Evolutionary conservation across 768 basidiomycete species (phyloP).

Genomic region (Lentinula sp.): DNA sequence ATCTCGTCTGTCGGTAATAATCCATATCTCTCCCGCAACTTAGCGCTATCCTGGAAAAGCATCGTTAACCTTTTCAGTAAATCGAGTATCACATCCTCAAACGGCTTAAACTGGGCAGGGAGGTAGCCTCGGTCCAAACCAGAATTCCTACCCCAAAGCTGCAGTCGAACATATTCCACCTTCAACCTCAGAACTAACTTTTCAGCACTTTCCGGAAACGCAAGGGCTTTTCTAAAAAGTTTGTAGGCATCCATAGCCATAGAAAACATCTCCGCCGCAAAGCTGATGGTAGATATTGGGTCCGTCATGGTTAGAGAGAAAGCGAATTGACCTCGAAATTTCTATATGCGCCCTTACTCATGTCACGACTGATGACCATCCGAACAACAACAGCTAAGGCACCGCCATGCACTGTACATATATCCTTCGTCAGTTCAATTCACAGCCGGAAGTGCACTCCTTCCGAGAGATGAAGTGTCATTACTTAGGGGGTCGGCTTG

Average conservation of each 20-base stretch:
- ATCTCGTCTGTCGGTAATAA: background rate
- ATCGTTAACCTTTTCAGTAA: background rate
- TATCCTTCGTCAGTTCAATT: no score
- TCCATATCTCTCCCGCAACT: background rate
- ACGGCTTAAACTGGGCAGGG: background rate
- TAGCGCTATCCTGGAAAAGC: background rate
- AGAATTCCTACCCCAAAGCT: constrained; percentile 10
- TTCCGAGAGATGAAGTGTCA: no score
- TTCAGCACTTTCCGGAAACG: constrained; percentile 6
- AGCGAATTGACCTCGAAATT: background rate
- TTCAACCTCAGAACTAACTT: constrained; percentile 6
- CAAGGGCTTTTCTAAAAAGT: constrained; percentile 3
- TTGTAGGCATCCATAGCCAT: background rate
- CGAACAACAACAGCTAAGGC: background rate
- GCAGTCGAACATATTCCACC: constrained; percentile 7
- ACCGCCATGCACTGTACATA: no score
- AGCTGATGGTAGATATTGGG: background rate
- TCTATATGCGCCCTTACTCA: background rate
- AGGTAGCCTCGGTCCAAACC: constrained; percentile 4
- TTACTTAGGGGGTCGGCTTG: no score
- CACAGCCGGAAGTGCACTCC: no score
- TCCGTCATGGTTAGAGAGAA: background rate
- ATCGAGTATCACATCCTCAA: constrained; percentile 5
- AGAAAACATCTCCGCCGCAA: background rate
- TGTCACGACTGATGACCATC: background rate